Base-by-base conservation (phyloP, 257 asterid species). In the Solanum megistacrolobum region DNA sequence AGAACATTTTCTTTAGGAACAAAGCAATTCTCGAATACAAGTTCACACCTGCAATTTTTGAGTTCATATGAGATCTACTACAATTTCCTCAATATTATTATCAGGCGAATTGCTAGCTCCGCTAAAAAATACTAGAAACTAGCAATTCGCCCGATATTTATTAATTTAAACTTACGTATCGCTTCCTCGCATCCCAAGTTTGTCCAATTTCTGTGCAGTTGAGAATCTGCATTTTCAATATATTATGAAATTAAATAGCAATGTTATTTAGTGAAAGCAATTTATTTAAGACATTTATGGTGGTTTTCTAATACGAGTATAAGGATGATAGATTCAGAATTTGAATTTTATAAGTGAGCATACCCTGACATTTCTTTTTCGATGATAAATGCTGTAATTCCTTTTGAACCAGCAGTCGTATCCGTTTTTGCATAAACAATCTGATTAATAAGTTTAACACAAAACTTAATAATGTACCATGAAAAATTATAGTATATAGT, bases 341-440 rank as follows among this genome's bases (percentile, higher is more conserved):
- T 74, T 74, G 3, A 74, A 74, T 6, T 74, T 73, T 78, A 43
- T 4, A 2, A 7, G 7, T 23, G n/a, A 7, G 23, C 74, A 32
- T 97, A 97, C 99, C 99, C 99, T 3, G 94, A 86, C 98, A 96
- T 95, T 89, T 93, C 98, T 93, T 96, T 96, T 93, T 95, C 99
- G 58, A 96, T 94, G 90, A 97, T 93, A 92, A 97, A 97, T 74
- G 99, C 96, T 38, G 99, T 97, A 72, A 97, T 97, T 94, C 99
- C 98, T 94, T 96, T 96, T 31, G 98, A 93, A 83, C 86, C 93
- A 88, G 98, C 98, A 60, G 96, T 92, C 78, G 90, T 62, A 88
- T 97, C 97, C 16, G 99, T 96, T 94, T 96, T 97, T 76, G 99
- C 98, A 91, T 97, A 96, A 87, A 97, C 98, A 91, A 97, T 94